These are phyloP conservation scores for Corylus heterophylla DNA, from an alignment of 306 rosid species.

Conservation along the genomic window DNA sequence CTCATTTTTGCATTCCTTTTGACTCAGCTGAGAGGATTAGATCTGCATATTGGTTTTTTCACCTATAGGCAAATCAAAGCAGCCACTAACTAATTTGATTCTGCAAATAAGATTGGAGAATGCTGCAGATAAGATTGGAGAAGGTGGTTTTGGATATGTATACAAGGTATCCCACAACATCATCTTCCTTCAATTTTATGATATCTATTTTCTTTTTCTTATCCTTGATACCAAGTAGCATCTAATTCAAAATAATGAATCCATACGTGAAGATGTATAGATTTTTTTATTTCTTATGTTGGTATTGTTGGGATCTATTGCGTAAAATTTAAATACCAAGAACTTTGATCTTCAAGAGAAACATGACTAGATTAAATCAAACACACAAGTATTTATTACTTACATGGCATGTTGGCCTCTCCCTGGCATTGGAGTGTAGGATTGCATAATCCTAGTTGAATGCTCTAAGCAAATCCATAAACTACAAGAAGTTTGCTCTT, in stretches of 20 bases:
- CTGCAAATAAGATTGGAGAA: slow-evolving; percentile 34
- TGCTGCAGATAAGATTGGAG: slow-evolving; percentile 33
- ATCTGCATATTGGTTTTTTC: slow-evolving; percentile 26
- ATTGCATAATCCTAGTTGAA: too few species aligned
- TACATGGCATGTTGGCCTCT: too few species aligned
- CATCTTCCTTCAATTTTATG: background rate
- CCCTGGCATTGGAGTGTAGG: too few species aligned
- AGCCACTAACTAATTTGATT: slow-evolving; percentile 58
- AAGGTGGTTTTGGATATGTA: slow-evolving; percentile 86
- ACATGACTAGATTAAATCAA: too few species aligned
- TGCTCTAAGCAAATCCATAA: too few species aligned
- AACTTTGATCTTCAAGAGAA: too few species aligned
- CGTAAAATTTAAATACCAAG: too few species aligned
- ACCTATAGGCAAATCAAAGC: slow-evolving; percentile 27
- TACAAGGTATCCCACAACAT: slow-evolving; percentile 48
- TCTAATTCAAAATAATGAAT: background rate
- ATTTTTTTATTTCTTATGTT: background rate
- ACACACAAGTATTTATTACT: too few species aligned
- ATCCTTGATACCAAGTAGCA: too few species aligned
- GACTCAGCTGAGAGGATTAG: background rate
- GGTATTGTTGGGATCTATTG: too few species aligned
- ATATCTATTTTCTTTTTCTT: background rate
- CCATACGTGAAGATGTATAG: background rate
- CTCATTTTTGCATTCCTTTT: too few species aligned
- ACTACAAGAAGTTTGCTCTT: too few species aligned